A percentile compares a stretch with the other conserved stretches of the same genome.
These are phyloP conservation scores for Thraustotheca clavata DNA, from an alignment of 352 stramenopile genomes.

Conservation along the genomic window DNA sequence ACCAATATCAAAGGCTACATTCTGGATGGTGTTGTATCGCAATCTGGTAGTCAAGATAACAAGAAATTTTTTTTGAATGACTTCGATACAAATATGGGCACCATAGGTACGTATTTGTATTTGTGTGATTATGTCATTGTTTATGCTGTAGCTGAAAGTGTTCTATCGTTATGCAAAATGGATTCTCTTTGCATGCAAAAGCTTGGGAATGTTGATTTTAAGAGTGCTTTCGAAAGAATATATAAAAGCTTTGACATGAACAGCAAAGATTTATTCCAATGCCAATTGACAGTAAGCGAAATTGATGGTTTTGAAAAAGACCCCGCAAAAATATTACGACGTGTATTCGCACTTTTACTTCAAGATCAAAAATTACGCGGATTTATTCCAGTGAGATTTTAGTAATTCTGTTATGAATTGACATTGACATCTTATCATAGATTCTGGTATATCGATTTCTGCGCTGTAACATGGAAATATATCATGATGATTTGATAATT, in stretches of 20 bases:
- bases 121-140: background rate
- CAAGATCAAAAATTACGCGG: constrained; percentile 4
- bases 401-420: no score
- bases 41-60: background rate
- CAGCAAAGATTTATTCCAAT: constrained; percentile 1
- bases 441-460: background rate
- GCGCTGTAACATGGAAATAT: constrained; percentile 19
- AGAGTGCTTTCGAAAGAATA: background rate
- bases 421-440: no score
- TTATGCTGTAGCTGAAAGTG: background rate
- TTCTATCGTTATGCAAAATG: no score
- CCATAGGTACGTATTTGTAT: background rate
- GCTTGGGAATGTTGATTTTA: no score
- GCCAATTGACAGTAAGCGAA: background rate
- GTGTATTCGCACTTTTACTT: constrained; percentile 4
- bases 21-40: constrained; percentile 20
- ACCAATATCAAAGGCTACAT: constrained; percentile 26
- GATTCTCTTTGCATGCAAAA: background rate
- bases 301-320: background rate
- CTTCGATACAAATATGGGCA: background rate
- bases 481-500: constrained; percentile 20
- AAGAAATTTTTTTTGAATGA: background rate
- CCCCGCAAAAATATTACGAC: background rate
- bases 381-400: no score
- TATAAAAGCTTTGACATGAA: constrained; percentile 9